phyloP scores from a whole-genome alignment of 768 basidiomycete species.

The Tulasnella sp. region DNA sequence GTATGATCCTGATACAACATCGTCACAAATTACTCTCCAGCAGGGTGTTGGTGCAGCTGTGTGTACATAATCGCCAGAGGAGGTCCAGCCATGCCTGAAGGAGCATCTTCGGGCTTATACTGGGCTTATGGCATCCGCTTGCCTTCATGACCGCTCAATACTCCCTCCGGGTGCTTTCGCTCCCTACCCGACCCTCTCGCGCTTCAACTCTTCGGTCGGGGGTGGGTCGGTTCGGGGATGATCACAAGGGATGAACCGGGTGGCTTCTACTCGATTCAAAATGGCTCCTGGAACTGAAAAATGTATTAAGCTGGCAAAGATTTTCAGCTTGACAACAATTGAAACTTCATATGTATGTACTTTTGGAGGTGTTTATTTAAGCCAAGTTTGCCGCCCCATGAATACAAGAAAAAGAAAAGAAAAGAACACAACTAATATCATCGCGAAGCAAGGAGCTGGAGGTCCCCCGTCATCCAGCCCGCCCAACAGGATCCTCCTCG shows the following conservation, averaged over 20 bases:
- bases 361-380: not conserved
- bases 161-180: constrained; percentile 71
- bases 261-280: constrained; percentile 18
- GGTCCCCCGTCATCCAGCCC: too few relatives aligned
- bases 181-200: constrained; percentile 62
- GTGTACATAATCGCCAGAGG: constrained; percentile 23
- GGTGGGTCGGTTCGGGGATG: constrained; percentile 24
- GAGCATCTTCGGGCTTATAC: constrained; percentile 12
- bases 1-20: constrained; percentile 6
- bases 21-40: not conserved
- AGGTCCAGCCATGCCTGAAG: constrained; percentile 13
- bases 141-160: constrained; percentile 71
- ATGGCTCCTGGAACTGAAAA: constrained; percentile 26
- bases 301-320: too few relatives aligned
- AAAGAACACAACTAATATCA: too few relatives aligned
- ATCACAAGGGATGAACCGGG: not conserved
- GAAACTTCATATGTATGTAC: not conserved
- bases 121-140: constrained; percentile 71
- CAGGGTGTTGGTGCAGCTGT: constrained; percentile 1
- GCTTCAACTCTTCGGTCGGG: constrained; percentile 56
- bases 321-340: too few relatives aligned
- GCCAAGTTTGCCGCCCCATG: not conserved
- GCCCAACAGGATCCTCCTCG: too few relatives aligned
- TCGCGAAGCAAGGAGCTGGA: too few relatives aligned
- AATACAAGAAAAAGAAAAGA: not conserved